Base-by-base conservation (phyloP, 1,139 yeast genomes). In the Kodamaea sp. region DNA sequence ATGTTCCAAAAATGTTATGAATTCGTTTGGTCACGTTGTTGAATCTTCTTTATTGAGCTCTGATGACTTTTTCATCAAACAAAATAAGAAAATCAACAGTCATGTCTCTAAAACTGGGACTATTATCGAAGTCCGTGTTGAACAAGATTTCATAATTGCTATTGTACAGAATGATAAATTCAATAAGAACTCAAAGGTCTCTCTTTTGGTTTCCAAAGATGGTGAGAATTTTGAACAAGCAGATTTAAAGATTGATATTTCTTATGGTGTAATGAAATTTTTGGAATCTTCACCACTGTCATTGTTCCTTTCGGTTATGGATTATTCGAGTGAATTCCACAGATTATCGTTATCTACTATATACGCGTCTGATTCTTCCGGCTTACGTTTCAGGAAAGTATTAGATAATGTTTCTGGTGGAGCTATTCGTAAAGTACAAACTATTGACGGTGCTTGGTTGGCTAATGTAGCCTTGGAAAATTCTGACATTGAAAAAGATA, bases 391-490 rank as follows among this genome's bases (percentile, higher is more conserved):
- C 57, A 66, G 64, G 11, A 70, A 69, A 43, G 49, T 75, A 7
- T 53, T 78, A 34, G 75, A 71, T 6, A 58, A 71, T 29, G 67
- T 78, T 23, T 63, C 64, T 34, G 62, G 70, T 12, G 68, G 67
- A 20, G 67, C 72, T 15, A 54, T 81, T 20, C 71, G 69, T 31
- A 78, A 78, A 46, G 69, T 81, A 7, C 73, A 79, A 46, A 72
- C 72, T n/a, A 68, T 84, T 31, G 89, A 84, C 45, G 94, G 94
- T 9, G 78, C 79, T 12, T 77, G 88, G 82, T 55, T 84, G 34
- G 78, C 81, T n/a, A 76, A 75, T 46, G 51, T 53, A 10, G 62
- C 48, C 3, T 42, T 42, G 23, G 49, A 43, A 8, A 42, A 39
- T 2, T 32, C 37, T 3, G 47, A 48, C 7, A 52, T 47, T 7